These are phyloP conservation scores for Datura wrightii DNA, from an alignment of 257 asterid genomes.

Conservation along the genomic window DNA sequence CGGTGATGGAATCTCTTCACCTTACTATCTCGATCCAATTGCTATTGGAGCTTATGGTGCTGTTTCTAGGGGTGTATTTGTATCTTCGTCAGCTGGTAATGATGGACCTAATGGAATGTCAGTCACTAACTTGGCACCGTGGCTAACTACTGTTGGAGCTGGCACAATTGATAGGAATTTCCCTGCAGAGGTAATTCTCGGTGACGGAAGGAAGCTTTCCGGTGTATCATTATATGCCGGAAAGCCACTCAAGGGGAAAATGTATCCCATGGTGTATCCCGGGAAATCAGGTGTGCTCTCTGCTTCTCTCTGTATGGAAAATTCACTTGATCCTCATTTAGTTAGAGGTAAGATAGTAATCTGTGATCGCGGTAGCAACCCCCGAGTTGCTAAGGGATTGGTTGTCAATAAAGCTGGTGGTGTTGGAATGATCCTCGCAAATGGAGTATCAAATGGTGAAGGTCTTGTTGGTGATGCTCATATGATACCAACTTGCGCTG, in stretches of 20 bases:
- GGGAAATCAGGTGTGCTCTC: constrained; percentile 85
- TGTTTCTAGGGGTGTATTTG: constrained; percentile 92
- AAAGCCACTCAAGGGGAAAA: constrained; percentile 62
- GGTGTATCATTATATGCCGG: constrained; percentile 94
- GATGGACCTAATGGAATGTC: constrained; percentile 98
- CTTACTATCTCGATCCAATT: constrained; percentile 93
- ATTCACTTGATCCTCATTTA: constrained; percentile 67
- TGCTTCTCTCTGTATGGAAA: constrained; percentile 92
- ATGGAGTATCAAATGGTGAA: constrained; percentile 87
- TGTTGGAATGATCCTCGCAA: constrained; percentile 89
- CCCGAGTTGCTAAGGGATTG: constrained; percentile 89
- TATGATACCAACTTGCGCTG: constrained; percentile 78
- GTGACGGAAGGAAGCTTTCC: constrained; percentile 65
- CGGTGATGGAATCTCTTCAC: constrained; percentile 90
- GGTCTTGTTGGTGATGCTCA: constrained; percentile 96
- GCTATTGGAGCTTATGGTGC: constrained; percentile 98
- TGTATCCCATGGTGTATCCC: constrained; percentile 80
- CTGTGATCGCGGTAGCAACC: constrained; percentile 94
- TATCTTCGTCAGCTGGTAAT: constrained; percentile 93
- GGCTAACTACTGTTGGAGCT: constrained; percentile 96
- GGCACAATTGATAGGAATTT: constrained; percentile 90
- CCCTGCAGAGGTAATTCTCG: constrained; percentile 77
- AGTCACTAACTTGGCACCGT: constrained; percentile 92
- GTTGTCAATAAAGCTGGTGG: constrained; percentile 93
- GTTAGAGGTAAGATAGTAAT: constrained; percentile 83